Base-by-base conservation (phyloP, 352 stramenopile species). In the Pythium insidiosum region DNA sequence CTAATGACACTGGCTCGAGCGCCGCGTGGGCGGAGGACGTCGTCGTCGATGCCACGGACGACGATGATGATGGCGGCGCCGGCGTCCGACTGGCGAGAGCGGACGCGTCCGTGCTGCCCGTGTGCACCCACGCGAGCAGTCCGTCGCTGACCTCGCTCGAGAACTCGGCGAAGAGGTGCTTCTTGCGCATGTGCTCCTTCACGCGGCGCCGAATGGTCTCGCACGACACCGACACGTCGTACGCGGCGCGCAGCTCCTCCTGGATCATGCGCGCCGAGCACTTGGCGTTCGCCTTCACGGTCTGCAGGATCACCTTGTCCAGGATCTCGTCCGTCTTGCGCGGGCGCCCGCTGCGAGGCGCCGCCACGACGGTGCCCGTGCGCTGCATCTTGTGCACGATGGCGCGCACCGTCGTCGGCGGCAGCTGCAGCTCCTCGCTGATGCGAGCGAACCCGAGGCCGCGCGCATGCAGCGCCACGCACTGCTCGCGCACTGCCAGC, bases 121-220 rank as follows among this genome's bases (percentile, higher is more conserved):
- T 33, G 28, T 15, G 9, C 9, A 15, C 9, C 9, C 28, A 15
- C 28, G 28, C 28, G 28, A 33, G 28, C 28, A 15, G 9, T 15
- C 15, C 9, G 28, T 13, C 15, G 28, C 28, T 33, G 9, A 13
- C 28, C 28, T 15, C 28, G 15, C 28, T 33, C 28, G 29, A 35
- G n/a, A 33, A 50, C 33, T 60, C 52, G 26, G 52, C 44, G 19
- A 54, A 54, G 31, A 56, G 41, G 19, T 61, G 53, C 30, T 61
- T 61, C 20, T 61, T 46, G 5, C 59, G 61, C 40, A 61, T 80
- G 56, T 80, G 62, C 36, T 84, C 68, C 28, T 80, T 79, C 13
- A 88, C 69, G 13, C 74, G 72, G 1, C 74, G 65, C 7, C 74
- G 71, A 35, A 87, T 81, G 3, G 66, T 87, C 53, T 87, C 73